Percentiles rank a stretch among this genome's conserved stretches.
Conservation (phyloP, 129 eudicot species). For the Ambrosia artemisiifolia region DNA sequence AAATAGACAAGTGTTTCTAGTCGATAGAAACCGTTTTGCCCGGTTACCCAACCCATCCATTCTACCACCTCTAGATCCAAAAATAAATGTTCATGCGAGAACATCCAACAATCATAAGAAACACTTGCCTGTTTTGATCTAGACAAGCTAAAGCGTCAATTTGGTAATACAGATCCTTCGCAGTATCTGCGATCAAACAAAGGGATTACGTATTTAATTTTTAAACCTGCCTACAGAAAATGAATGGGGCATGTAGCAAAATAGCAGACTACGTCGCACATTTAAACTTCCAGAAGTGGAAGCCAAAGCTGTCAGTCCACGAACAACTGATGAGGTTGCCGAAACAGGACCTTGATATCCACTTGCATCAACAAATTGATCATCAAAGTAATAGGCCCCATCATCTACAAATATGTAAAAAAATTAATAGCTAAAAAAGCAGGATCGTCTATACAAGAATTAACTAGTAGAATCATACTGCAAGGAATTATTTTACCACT, state of each 20-base stretch:
- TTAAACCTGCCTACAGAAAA: no score
- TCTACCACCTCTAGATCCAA: not conserved
- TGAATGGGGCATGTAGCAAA: not conserved
- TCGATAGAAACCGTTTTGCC: not conserved
- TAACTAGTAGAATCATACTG: not conserved
- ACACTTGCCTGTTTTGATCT: conserved; percentile 69
- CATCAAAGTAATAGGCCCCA: conserved; percentile 88
- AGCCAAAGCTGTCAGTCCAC: conserved; percentile 64
- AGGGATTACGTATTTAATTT: no score
- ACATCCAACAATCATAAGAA: not conserved
- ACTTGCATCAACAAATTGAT: conserved; percentile 63
- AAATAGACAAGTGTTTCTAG: not conserved
- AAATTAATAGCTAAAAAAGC: not conserved
- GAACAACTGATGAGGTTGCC: conserved; percentile 76
- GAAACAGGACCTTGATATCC: conserved; percentile 70
- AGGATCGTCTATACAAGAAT: not conserved
- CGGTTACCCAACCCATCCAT: not conserved
- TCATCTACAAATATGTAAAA: conserved; percentile 46
- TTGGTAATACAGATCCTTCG: conserved; percentile 76
- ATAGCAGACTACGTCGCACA: conserved; percentile 31
- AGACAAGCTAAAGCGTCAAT: conserved; percentile 66
- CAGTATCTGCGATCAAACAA: conserved; percentile 50
- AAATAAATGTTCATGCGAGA: no score
- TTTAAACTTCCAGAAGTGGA: conserved; percentile 59
- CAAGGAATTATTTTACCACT: not conserved